Evolutionary conservation across 129 eudicot species (phyloP).

Genomic region (Smallanthus sonchifolius): DNA sequence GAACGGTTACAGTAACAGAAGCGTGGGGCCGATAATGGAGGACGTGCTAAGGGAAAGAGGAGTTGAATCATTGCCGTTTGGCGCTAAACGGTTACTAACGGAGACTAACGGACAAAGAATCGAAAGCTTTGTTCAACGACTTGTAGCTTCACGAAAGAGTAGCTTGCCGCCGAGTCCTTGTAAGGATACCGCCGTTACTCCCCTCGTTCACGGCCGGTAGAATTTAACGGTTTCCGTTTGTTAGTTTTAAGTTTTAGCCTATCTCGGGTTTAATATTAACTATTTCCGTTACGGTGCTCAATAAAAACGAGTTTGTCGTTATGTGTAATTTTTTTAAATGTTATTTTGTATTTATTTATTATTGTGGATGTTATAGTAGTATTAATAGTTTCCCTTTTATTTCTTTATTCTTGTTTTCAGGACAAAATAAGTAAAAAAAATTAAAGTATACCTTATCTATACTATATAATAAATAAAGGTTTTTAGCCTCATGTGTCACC

Average conservation of each 20-base stretch:
- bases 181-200: constrained; percentile 75
- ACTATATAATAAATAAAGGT: too few relatives aligned
- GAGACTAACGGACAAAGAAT: constrained; percentile 90
- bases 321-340: constrained; percentile 13
- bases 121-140: constrained; percentile 69
- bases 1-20: constrained; percentile 37
- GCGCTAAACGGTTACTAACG: constrained; percentile 74
- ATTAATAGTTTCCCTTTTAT: neutral
- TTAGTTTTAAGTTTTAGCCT: neutral
- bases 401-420: constrained; percentile 16
- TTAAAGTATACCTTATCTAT: constrained; percentile 22
- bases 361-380: constrained; percentile 9
- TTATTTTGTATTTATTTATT: constrained; percentile 12
- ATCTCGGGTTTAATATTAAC: constrained; percentile 23
- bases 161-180: constrained; percentile 98
- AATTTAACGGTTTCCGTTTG: neutral
- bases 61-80: constrained; percentile 84
- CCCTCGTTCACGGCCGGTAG: constrained; percentile 82
- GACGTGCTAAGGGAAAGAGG: constrained; percentile 63
- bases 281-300: constrained; percentile 40
- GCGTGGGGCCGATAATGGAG: constrained; percentile 30
- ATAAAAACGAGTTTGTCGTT: constrained; percentile 26
- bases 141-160: constrained; percentile 60
- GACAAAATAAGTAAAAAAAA: constrained; percentile 26
- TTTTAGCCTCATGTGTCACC: too few relatives aligned